Evolutionary conservation across 345 rosid species (phyloP).

Genomic region (Sonneratia caseolaris): DNA sequence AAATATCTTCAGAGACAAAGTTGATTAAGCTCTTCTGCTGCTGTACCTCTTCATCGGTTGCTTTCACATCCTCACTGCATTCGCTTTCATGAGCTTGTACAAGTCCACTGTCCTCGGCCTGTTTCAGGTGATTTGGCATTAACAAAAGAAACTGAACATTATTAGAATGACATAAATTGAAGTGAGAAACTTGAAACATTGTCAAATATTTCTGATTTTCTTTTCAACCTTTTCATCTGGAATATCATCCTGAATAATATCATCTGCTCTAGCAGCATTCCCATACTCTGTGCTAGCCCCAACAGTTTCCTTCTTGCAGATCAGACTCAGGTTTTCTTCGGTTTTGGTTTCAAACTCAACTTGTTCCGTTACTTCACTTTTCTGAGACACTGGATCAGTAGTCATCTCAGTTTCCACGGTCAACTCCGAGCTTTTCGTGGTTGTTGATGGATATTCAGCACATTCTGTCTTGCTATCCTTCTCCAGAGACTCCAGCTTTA

Average conservation of each 20-base stretch:
- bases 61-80: neutral
- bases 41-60: neutral
- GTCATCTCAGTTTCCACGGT: neutral
- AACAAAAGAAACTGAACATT: neutral
- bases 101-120: neutral
- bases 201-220: neutral
- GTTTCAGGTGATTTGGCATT: neutral
- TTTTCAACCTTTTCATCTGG: slow-evolving; percentile 3
- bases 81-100: slow-evolving; percentile 2
- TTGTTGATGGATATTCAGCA: neutral
- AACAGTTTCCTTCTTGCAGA: neutral
- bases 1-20: neutral
- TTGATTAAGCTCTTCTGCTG: neutral
- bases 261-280: neutral
- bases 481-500: neutral
- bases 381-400: neutral
- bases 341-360: neutral
- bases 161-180: neutral
- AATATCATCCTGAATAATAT: neutral
- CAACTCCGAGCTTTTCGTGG: neutral
- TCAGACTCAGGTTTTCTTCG: neutral
- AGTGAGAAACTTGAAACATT: neutral
- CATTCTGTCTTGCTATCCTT: neutral
- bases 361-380: slow-evolving; percentile 3
- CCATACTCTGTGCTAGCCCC: neutral